Evolutionary conservation across 1,284 basidiomycete genomes (phyloP), one percentile per base, ranked within the genome.

Genomic region (Microbotryum saponariae): DNA sequence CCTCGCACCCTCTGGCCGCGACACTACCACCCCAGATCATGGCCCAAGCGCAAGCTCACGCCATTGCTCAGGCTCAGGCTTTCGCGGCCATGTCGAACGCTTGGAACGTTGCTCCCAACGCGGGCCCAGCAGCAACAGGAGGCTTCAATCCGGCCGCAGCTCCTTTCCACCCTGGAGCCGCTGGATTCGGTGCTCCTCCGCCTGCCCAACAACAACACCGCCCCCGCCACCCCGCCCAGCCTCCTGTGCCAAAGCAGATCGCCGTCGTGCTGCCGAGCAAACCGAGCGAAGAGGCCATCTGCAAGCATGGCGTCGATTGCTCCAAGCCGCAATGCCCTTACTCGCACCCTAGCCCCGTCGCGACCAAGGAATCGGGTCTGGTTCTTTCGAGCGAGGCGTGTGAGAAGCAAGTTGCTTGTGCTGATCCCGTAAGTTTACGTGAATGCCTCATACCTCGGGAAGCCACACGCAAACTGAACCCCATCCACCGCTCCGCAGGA

Each of bases 351-450:
- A 90, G 88, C 6, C 91, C 92, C 18, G 89, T 90, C 0, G 91
- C 92, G 3, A 92, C 91, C 31, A 79, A 84, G 16, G 89, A 93
- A 76, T 89, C 87, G 73, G 92, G 91, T n/a, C 82, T 97, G 68
- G 92, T 96, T 2, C 78, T 96, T 62, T 91, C 87, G 70, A 91
- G 88, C 64, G 92, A 94, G 66, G 80, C 88, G 23, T 96, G 91
- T 74, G 86, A 89, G 70, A 83, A 85, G 49, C 89, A 89, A 21
- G 86, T 85, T 72, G 79, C 86, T 51, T 97, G 92, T 76, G 86
- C 87, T 73, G 89, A 96, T 74, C 85, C 58, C 73, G 77, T 77
- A 63, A 71, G 75, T 62, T 72, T 31, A 31, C 7, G 9, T 31
- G 10, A 7, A 42, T 78, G 80, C 46, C 27, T 48, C 48, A 53